Evolutionary conservation across 352 stramenopile species (phyloP), one percentile per base, ranked within the genome.

Genomic region (Globisporangium cystogenes): DNA sequence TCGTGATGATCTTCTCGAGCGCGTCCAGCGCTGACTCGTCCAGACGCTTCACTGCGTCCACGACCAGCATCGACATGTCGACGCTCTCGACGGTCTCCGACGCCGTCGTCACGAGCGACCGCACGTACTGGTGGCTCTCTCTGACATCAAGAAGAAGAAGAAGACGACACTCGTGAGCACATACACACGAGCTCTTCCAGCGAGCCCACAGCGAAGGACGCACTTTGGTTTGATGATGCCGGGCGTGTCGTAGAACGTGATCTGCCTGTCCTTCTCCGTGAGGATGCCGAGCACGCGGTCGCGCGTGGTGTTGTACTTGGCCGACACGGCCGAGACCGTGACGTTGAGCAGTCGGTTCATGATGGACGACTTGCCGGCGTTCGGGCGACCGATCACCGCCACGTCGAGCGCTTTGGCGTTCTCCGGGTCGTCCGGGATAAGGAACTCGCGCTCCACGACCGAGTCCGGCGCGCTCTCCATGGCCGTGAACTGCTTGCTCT

Each of bases 291-390:
- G 66, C 29, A 90, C 65, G 39, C 78, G 79, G 33, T 95, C 76
- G 2, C 84, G 72, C 21, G 84, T 95, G 21, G 84, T 95, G 60
- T 95, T 95, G 60, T 95, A 95, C 67, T 95, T 95, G 36, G 82
- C 72, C 7, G 84, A 95, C 5, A 95, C 84, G 3, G 84, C 84
- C 20, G 84, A 95, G 7, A 95, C 76, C 51, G 85, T 95, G 47
- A 82, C 76, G 42, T 89, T 76, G 37, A 93, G 58, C 49, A 95
- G 29, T 0, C 66, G 53, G 65, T 95, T 95, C 65, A 93, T 83
- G 50, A 95, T 88, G 11, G 80, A 92, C 27, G 81, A 92, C 65
- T 95, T 95, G 64, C 84, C 84, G 11, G 84, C 84, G 54, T 95
- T 95, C n/a, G 84, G 84, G 7, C 84, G 79, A 21, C 84, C 84